Conservation (phyloP, 495 filamentous ascomycete species). For the Aspergillus egyptiacus region DNA sequence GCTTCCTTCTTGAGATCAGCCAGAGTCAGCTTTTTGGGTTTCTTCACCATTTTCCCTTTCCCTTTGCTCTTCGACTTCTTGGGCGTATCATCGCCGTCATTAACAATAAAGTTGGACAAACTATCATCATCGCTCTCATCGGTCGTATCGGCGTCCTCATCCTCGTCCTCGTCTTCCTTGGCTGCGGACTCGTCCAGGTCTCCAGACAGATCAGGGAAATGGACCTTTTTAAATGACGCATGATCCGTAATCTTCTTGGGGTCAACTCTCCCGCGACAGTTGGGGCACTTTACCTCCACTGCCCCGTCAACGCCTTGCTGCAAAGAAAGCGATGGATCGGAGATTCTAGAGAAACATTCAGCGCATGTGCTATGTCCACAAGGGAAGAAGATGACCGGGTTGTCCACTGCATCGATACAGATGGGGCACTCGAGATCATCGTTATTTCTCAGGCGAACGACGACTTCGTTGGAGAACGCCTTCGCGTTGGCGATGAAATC, state of each 20-base stretch:
- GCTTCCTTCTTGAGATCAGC: constrained; percentile 62
- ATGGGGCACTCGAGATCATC: constrained; percentile 65
- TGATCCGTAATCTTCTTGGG: constrained; percentile 67
- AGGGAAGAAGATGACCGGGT: constrained; percentile 74
- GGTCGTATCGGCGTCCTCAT: too few relatives aligned
- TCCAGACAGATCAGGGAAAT: constrained; percentile 48
- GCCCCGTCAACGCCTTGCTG: constrained; percentile 52
- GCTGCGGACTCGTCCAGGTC: constrained; percentile 23
- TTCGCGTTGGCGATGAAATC: constrained; percentile 63
- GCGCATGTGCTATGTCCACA: constrained; percentile 81
- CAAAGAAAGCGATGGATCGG: constrained; percentile 52
- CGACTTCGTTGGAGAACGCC: constrained; percentile 52
- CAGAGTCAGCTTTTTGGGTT: constrained; percentile 44
- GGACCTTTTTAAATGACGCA: constrained; percentile 65
- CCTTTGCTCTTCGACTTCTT: constrained; percentile 38
- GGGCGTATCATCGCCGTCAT: constrained; percentile 23
- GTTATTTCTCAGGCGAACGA: constrained; percentile 61
- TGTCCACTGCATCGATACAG: constrained; percentile 70
- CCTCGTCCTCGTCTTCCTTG: constrained; percentile 33
- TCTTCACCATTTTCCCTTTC: constrained; percentile 36
- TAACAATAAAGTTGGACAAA: constrained; percentile 53
- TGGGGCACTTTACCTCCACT: constrained; percentile 61
- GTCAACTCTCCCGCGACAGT: constrained; percentile 62
- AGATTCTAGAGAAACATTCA: constrained; percentile 71
- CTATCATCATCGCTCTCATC: constrained; percentile 35